Base-by-base conservation (phyloP, 148 eudicot species). In the Vaccinium vitisidaea region DNA sequence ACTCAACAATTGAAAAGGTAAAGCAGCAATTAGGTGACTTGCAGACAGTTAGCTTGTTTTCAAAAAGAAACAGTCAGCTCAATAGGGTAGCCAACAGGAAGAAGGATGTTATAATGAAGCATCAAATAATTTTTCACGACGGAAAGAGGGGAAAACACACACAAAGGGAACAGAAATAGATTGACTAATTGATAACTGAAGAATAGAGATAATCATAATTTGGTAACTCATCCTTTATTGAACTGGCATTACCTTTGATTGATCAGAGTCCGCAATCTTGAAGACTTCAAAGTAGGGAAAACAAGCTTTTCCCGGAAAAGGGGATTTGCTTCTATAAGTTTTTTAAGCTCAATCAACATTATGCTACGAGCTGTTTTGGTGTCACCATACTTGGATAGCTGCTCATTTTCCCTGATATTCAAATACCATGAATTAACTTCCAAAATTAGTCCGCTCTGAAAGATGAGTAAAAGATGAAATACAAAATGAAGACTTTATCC, bases 381-480 rank as follows among this genome's bases (percentile, higher is more conserved):
- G 86, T 95, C 94, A 8, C 97, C 98, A 53, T 95, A 95, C 89
- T 92, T 95, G 13, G 97, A 94, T 50, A 95, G 93, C 90, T 95
- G 97, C 89, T 95, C 95, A 80, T 95, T 95, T 86, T 95, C 98
- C 92, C 98, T 95, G 89, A 50, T 25, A 85, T 18, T 86, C 63
- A 83, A 67, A 21, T 52, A 76, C 52, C 18, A 70, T 21, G 63
- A 88, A 27, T 79, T 25, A 50, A n/a, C 12, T 67, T 39, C 80
- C 70, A 70, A 54, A 23, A 27, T 65, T 65, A 65, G 23, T 23
- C 5, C 32, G 15, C 32, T 23, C 23, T 65, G 71, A 65, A 80
- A 80, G 25, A 56, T 36, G 27, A 56, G 52, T 19, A 80, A 12
- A 39, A 58, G 7, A 58, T 36, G 7, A 59, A 32, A 56, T 55